phyloP scores from a whole-genome alignment of 2,329 filamentous ascomycete genomes.

The Aureobasidium zeae region DNA sequence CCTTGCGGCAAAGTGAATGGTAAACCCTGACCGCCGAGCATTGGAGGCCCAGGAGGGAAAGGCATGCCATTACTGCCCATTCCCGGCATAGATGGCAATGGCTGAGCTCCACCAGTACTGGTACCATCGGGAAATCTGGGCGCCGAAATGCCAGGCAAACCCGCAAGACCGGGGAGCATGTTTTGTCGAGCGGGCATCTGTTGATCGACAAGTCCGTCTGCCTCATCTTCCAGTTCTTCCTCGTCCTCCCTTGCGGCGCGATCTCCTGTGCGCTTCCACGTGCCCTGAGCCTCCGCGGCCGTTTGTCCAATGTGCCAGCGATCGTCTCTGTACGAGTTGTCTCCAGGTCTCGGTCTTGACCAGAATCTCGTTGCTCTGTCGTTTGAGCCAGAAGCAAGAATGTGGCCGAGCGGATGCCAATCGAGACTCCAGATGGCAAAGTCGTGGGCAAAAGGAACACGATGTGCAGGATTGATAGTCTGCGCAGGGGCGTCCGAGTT shows the following conservation, averaged over 20 bases:
- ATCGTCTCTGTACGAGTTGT: conserved; percentile 76
- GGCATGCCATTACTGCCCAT: conserved; percentile 13
- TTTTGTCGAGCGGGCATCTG: conserved; percentile 57
- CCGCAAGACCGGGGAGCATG: conserved; percentile 58
- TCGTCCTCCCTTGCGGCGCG: conserved; percentile 84
- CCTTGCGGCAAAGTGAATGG: conserved; percentile 20
- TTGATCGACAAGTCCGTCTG: conserved; percentile 86
- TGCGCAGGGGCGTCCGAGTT: conserved; percentile 72
- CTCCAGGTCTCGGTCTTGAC: conserved; percentile 82
- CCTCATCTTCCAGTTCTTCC: conserved; percentile 88
- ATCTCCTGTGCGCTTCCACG: conserved; percentile 85
- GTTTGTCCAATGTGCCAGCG: conserved; percentile 92
- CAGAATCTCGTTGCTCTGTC: conserved; percentile 96
- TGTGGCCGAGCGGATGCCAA: conserved; percentile 94
- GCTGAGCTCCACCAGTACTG: conserved; percentile 34
- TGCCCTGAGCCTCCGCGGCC: conserved; percentile 89
- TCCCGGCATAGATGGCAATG: conserved; percentile 18
- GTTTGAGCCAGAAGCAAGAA: conserved; percentile 90
- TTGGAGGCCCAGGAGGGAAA: conserved; percentile 24
- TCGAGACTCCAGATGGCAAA: conserved; percentile 96
- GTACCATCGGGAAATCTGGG: conserved; percentile 34
- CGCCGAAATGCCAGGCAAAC: conserved; percentile 37
- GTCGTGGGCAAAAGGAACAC: conserved; percentile 77
- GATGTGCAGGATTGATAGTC: conserved; percentile 86
- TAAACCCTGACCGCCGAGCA: conserved; percentile 18